Evolutionary conservation across 2,329 filamentous ascomycete species (phyloP), one percentile per base, ranked within the genome.

Genomic region (Hypomyces rosellus): DNA sequence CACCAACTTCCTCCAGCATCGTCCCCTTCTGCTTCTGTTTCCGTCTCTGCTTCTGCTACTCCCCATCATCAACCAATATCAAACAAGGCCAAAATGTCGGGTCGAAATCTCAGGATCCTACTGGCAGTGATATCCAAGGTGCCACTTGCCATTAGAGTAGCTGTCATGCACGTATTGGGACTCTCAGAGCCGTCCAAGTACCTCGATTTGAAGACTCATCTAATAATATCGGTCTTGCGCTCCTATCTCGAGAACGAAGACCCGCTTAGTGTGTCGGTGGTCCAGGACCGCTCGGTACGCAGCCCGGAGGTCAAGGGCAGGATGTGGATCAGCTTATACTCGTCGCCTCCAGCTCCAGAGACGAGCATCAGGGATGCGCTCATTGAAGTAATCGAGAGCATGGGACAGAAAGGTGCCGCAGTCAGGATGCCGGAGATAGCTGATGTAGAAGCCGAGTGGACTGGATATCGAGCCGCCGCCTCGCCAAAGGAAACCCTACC

Each of bases 261-360:
- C 14, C 73, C 75, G 0, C 63, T 59, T 11, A 73, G 81, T 22
- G 69, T 95, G 20, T 72, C 77, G 1, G 76, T 81, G 53, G 69
- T 78, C 6, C 92, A 96, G 67, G 72, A 69, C 39, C 59, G 80
- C n/a, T 78, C 80, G 1, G 69, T 79, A 41, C 80, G 74, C 51
- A 85, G 87, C 48, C 78, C 78, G 0, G 82, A 81, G 0, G 73
- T 95, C 62, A 90, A 88, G 63, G 89, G 89, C 3, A 80, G 79
- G 41, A 82, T 93, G 56, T 96, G 91, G 91, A 76, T 95, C 20
- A 85, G 84, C 59, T 86, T 81, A 49, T 84, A 87, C 39, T 79
- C 77, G 0, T 71, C 89, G 14, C 78, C 81, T 0, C 69, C 71
- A 2, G 86, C 84, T 0, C 72, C 79, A 51, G 80, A 73, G 64